These are phyloP conservation scores for Diversispora eburnea DNA, from an alignment of 192 early-diverging fungal genomes.

Conservation along the genomic window DNA sequence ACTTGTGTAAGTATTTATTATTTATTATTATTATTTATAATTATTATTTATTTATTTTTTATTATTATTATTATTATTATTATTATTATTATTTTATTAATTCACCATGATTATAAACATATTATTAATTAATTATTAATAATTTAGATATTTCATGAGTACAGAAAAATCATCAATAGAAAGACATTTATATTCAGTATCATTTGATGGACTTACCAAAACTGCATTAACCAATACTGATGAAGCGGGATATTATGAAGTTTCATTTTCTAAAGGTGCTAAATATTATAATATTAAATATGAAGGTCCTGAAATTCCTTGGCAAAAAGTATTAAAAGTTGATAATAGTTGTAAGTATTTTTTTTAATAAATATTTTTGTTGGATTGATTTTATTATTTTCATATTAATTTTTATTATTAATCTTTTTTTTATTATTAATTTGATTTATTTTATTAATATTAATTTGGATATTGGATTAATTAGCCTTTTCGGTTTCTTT, in stretches of 20 bases:
- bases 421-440: too few relatives aligned
- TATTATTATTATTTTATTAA: neutral
- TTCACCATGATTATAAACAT: too few relatives aligned
- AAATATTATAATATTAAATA: slow-evolving; percentile 77
- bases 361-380: neutral
- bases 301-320: slow-evolving; percentile 80
- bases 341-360: slow-evolving; percentile 34
- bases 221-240: slow-evolving; percentile 41
- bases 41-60: slow-evolving; percentile 19
- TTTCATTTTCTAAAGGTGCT: slow-evolving; percentile 67
- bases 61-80: slow-evolving; percentile 5
- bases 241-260: slow-evolving; percentile 61
- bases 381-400: neutral
- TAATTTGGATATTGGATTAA: too few relatives aligned
- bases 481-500: slow-evolving; percentile 51
- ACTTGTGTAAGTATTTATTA: slow-evolving; percentile 46
- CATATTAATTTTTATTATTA: too few relatives aligned
- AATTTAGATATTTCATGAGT: slow-evolving; percentile 29
- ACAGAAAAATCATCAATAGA: slow-evolving; percentile 41
- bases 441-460: too few relatives aligned
- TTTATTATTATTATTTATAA: slow-evolving; percentile 34
- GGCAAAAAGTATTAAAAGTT: slow-evolving; percentile 61
- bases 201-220: slow-evolving; percentile 28
- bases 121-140: neutral
- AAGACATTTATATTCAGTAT: slow-evolving; percentile 41